Conservation (phyloP, 768 basidiomycete species). For the Calocera viscosa region DNA sequence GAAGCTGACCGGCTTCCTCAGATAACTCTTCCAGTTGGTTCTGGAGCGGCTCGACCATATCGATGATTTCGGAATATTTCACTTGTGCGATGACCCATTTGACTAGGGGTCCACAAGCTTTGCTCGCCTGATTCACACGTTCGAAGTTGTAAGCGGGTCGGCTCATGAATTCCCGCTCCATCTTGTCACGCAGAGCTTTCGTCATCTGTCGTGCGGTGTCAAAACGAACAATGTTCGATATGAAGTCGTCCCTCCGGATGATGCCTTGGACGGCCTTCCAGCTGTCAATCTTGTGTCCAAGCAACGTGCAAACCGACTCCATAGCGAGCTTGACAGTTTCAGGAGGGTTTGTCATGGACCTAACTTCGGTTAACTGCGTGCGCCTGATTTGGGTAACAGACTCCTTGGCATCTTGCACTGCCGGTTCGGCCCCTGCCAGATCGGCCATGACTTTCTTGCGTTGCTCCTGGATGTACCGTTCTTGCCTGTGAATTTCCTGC, state of each 20-base stretch:
- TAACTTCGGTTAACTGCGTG: conserved; percentile 91
- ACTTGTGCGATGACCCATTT: conserved; percentile 99
- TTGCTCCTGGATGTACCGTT: conserved; percentile 77
- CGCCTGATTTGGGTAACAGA: conserved; percentile 97
- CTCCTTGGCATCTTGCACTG: conserved; percentile 83
- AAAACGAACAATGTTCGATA: conserved; percentile 87
- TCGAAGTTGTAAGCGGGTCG: conserved; percentile 90
- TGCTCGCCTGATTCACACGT: conserved; percentile 84
- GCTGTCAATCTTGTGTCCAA: conserved; percentile 92
- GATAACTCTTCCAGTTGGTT: conserved; percentile 92
- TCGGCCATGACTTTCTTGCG: conserved; percentile 84
- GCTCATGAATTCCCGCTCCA: conserved; percentile 88
- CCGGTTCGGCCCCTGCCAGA: conserved; percentile 94
- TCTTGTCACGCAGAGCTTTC: conserved; percentile 69
- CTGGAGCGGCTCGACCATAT: conserved; percentile 90
- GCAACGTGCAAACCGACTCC: conserved; percentile 94
- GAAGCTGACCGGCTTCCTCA: conserved; percentile 84
- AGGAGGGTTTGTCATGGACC: conserved; percentile 95
- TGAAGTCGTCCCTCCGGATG: conserved; percentile 94
- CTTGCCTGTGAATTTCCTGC: conserved; percentile 82
- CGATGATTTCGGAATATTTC: conserved; percentile 89
- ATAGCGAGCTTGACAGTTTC: conserved; percentile 95
- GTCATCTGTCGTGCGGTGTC: conserved; percentile 88
- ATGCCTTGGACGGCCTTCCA: conserved; percentile 94
- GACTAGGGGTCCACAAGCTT: conserved; percentile 93